phyloP scores from a whole-genome alignment of 2,329 filamentous ascomycete genomes.

The Mollisia scopiformis region DNA sequence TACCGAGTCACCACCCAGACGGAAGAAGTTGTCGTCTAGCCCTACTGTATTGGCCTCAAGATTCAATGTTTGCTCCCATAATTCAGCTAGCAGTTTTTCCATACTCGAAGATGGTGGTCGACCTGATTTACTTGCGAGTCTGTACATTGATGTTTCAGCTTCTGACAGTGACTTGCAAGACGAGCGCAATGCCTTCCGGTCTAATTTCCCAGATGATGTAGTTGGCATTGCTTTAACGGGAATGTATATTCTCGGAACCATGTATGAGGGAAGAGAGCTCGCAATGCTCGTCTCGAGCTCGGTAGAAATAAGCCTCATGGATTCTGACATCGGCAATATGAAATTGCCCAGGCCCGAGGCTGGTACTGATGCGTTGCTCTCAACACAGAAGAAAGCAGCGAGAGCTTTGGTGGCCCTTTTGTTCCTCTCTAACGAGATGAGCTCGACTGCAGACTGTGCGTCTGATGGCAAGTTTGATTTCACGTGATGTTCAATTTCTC shows the following conservation, averaged over 20 bases:
- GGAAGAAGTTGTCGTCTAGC: conserved; percentile 39
- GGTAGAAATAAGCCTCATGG: not conserved
- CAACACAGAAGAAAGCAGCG: too few relatives aligned
- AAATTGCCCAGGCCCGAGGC: too few relatives aligned
- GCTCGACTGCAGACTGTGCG: conserved; percentile 28
- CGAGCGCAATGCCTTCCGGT: conserved; percentile 38
- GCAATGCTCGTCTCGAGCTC: not conserved
- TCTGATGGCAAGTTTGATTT: conserved; percentile 29
- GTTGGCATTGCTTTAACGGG: conserved; percentile 9
- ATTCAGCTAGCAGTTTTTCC: conserved; percentile 31
- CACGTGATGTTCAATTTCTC: conserved; percentile 29
- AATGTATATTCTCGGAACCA: conserved; percentile 19
- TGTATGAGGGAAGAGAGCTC: conserved; percentile 23
- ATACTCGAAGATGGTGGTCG: not conserved
- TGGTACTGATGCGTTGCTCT: too few relatives aligned
- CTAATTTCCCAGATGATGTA: conserved; percentile 8
- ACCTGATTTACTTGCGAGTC: not conserved
- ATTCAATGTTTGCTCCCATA: conserved; percentile 48
- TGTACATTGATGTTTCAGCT: not conserved
- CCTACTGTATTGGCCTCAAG: conserved; percentile 27
- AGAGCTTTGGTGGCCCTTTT: too few relatives aligned
- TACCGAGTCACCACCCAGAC: conserved; percentile 49
- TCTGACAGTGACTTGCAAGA: not conserved
- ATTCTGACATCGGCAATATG: not conserved
- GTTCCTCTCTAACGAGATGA: conserved; percentile 35